A percentile compares a stretch with the other conserved stretches of the same genome.
These are phyloP conservation scores for Scenedesmus sp. DNA, from an alignment of 163 green algal species.

Conservation along the genomic window DNA sequence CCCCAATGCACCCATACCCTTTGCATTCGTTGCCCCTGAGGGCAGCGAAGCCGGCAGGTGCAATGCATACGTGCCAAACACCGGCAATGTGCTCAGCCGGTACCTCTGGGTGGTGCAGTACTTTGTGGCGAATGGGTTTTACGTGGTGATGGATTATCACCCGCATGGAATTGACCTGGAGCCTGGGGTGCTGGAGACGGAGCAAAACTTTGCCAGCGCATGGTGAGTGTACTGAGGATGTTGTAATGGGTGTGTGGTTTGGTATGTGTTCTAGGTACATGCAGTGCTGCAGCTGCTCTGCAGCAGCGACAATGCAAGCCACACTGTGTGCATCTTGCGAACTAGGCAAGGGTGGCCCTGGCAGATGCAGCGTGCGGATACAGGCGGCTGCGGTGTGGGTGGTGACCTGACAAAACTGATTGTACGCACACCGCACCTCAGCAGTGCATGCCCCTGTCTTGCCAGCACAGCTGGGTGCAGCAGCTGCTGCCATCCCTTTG, in stretches of 20 bases:
- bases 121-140: constrained; percentile 54
- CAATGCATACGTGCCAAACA: constrained; percentile 39
- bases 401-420: too few relatives aligned
- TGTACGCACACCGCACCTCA: too few relatives aligned
- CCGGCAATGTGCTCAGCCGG: neutral
- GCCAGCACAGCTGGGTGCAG: too few relatives aligned
- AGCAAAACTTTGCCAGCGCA: neutral
- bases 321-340: too few relatives aligned
- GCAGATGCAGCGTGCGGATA: too few relatives aligned
- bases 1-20: neutral
- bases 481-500: too few relatives aligned
- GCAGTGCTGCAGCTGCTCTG: neutral
- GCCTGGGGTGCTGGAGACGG: neutral
- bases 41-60: neutral
- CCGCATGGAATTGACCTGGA: constrained; percentile 2
- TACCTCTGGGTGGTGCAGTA: constrained; percentile 52
- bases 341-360: too few relatives aligned
- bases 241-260: neutral
- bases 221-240: neutral
- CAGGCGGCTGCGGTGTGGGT: too few relatives aligned
- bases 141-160: constrained; percentile 47
- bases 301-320: too few relatives aligned
- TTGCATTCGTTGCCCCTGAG: neutral
- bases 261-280: neutral
- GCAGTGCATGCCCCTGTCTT: too few relatives aligned